Evolutionary conservation across 306 rosid species (phyloP), one percentile per base, ranked within the genome.

Genomic region (Inga oerstediana): DNA sequence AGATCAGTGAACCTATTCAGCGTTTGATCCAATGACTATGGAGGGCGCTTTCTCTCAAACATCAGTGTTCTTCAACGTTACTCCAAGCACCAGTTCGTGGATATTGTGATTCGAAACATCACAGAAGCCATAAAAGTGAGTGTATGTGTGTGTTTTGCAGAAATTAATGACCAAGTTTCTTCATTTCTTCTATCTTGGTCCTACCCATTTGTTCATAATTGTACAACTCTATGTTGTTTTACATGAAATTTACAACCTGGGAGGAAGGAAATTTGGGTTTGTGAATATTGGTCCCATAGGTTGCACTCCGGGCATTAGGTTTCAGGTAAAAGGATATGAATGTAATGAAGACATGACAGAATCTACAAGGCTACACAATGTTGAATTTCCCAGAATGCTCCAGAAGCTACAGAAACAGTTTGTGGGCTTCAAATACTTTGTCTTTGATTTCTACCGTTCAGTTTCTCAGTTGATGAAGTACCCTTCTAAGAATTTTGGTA

Each of bases 201-300:
- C 30, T n/a, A 43, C 37, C 69, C 41, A 27, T 62, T 22, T 30
- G 10, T 35, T 51, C 49, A 34, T 6, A 20, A 51, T 48, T 67
- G 2, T 35, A 49, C 20, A 1, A 16, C 35, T 62, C 5, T 16
- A 24, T 24, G 16, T 68, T 11, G 35, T 13, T 46, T 54, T 62
- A 16, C 22, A 86, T 91, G 92, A 81, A 83, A 85, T 91, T 35
- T 75, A 91, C 75, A 79, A 85, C 46, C 48, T 61, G 24, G 91
- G 93, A 15, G 93, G 90, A 77, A 89, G 84, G 82, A 91, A 89
- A 76, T 89, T 91, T 78, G 95, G 79, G 30, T 77, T 88, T 32
- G 2, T 76, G 13, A 88, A 56, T 16, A 8, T 86, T 3, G 49
- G 51, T 70, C 39, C 20, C 2, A 3, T 70, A 22, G 75, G 75